A percentile compares a stretch with the other conserved stretches of the same genome.
Conservation (phyloP, 2,329 filamentous ascomycete genomes). For the Trichothecium roseum region DNA sequence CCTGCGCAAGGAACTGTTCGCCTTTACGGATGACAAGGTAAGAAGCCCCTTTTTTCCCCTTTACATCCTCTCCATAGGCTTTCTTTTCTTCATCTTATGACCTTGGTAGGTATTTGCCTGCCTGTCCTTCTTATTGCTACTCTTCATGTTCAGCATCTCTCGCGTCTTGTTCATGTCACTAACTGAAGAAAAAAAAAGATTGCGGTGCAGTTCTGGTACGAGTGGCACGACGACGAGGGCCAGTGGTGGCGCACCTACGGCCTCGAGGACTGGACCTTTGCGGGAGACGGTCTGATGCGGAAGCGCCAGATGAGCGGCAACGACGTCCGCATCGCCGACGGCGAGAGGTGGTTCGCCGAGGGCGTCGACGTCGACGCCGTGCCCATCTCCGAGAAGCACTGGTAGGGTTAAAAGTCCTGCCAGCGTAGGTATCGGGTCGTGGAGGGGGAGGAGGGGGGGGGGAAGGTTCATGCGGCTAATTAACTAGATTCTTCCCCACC, state of each 20-base stretch:
- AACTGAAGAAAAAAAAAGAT: too few species aligned
- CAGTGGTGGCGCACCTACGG: constrained; percentile 87
- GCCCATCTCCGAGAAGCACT: constrained; percentile 56
- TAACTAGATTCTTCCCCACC: too few species aligned
- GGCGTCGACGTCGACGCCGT: constrained; percentile 60
- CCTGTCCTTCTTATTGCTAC: too few species aligned
- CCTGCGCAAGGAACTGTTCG: constrained; percentile 75
- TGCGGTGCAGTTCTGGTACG: constrained; percentile 87
- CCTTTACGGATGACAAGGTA: constrained; percentile 58
- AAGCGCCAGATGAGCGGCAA: constrained; percentile 72
- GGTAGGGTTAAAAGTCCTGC: too few species aligned
- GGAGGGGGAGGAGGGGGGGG: too few species aligned
- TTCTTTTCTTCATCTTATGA: too few species aligned
- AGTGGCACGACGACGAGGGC: constrained; percentile 59
- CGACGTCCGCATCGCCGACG: constrained; percentile 51
- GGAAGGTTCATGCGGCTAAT: too few species aligned
- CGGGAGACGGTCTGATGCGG: constrained; percentile 57
- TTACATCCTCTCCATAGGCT: too few species aligned
- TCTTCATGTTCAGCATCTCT: too few species aligned
- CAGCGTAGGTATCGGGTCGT: too few species aligned
- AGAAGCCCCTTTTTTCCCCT: not conserved
- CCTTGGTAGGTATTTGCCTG: too few species aligned
- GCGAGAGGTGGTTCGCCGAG: constrained; percentile 52
- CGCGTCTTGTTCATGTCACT: too few species aligned
- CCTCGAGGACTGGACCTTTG: constrained; percentile 71